These are phyloP conservation scores for Chlorella sp. DNA, from an alignment of 139 green algal species.

Conservation along the genomic window DNA sequence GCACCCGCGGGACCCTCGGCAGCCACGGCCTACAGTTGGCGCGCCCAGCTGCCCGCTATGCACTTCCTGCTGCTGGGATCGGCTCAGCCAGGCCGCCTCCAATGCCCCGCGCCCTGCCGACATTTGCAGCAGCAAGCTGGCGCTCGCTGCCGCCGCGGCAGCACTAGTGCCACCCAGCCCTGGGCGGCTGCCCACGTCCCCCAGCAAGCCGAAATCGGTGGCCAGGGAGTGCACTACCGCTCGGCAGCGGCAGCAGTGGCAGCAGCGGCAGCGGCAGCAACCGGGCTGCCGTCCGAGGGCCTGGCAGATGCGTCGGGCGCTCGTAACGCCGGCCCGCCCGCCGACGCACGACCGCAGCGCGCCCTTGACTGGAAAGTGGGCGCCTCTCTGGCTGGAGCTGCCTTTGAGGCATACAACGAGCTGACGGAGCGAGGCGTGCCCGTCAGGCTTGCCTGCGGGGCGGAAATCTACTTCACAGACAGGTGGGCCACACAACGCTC, in stretches of 20 bases:
- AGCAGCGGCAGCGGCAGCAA: not conserved
- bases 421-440: constrained; percentile 5
- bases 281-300: not conserved
- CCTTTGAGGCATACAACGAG: constrained; percentile 48
- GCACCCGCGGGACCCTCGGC: too few relatives aligned
- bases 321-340: not conserved
- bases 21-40: too few relatives aligned
- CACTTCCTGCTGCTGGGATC: too few relatives aligned
- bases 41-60: too few relatives aligned
- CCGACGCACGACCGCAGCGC: not conserved
- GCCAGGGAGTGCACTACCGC: not conserved
- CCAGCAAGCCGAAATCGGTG: not conserved
- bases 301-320: not conserved
- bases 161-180: too few relatives aligned
- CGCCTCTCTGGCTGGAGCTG: constrained; percentile 20
- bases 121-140: too few relatives aligned
- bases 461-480: not conserved
- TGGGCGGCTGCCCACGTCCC: too few relatives aligned
- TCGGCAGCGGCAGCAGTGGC: not conserved
- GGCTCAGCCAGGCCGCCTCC: too few relatives aligned
- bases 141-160: too few relatives aligned
- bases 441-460: not conserved
- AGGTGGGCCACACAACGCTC: not conserved
- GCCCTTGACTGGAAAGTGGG: constrained; percentile 36
- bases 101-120: too few relatives aligned